phyloP scores from a whole-genome alignment of 768 basidiomycete genomes.

The Mrakia frigida region DNA sequence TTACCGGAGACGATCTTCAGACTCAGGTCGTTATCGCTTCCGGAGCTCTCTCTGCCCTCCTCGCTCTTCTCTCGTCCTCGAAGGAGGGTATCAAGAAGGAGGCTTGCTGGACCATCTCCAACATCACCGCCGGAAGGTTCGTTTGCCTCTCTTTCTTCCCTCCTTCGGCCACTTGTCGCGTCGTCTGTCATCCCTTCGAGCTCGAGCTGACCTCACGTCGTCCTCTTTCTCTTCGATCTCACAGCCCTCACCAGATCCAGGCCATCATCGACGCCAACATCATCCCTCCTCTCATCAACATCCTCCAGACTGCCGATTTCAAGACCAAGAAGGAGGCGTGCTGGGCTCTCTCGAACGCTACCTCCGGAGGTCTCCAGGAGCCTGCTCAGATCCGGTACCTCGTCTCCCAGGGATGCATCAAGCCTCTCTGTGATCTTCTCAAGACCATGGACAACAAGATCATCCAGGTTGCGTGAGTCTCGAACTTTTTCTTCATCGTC shows the following conservation, averaged over 20 bases:
- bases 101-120: slow-evolving; percentile 99
- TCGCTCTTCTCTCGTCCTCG: slow-evolving; percentile 85
- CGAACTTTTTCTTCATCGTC: not conserved
- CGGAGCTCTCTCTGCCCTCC: slow-evolving; percentile 88
- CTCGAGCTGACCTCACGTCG: not conserved
- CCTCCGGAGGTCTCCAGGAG: slow-evolving; percentile 93
- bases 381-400: slow-evolving; percentile 96
- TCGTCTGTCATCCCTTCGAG: too few species aligned
- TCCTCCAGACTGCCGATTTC: slow-evolving; percentile 95
- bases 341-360: slow-evolving; percentile 99
- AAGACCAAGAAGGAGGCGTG: slow-evolving; percentile 99
- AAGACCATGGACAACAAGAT: slow-evolving; percentile 99
- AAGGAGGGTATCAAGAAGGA: slow-evolving; percentile 99
- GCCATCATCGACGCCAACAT: slow-evolving; percentile 94
- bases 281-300: slow-evolving; percentile 96
- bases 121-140: slow-evolving; percentile 77
- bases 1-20: slow-evolving; percentile 97
- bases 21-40: slow-evolving; percentile 99
- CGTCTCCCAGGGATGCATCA: slow-evolving; percentile 95
- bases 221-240: too few species aligned
- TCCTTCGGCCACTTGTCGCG: not conserved
- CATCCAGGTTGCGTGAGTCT: slow-evolving; percentile 51
- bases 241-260: slow-evolving; percentile 90
- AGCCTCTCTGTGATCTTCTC: slow-evolving; percentile 92
- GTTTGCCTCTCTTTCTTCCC: not conserved